Base-by-base conservation (phyloP, 1,139 yeast species). In the Hanseniaspora gamundiae region DNA sequence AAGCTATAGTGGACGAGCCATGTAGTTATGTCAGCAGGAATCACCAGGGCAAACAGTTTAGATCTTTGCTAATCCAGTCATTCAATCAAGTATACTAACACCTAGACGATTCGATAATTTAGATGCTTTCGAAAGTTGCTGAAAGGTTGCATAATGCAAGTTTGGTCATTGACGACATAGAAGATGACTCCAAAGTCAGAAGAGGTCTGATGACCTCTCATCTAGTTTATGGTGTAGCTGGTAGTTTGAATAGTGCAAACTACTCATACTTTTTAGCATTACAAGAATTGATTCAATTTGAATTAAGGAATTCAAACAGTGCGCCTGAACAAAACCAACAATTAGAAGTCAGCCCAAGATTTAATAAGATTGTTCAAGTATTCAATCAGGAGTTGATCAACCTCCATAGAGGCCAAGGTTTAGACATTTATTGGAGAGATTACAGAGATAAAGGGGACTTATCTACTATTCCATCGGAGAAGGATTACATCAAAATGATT, bases 381-480 rank as follows among this genome's bases (percentile, higher is more conserved):
- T 69, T 78, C 48, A 67, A 74, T 47, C 82, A 80, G 45, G 95
- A 87, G 54, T 69, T 87, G 76, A 61, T 83, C 43, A 78, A 81
- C 52, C 64, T 88, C 47, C 96, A 87, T 58, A 70, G 82, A 41
- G 96, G 96, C 2, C 97, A 87, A 64, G 94, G 95, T 0, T 64
- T 81, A 47, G 97, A 87, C 53, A 70, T 87, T 20, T 80, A 78
- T 60, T 87, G 96, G 95, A 68, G 96, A 49, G 95, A 87, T 49
- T 31, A 40, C 24, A 27, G 39, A 26, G 39, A 22, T 17, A 36
- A 36, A 24, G 7, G 2, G 11, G 39, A 36, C 28, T 7, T 36
- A 10, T 24, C 38, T 2, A 64, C 69, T 17, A 69, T 86, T 38
- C 96, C 96, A 0, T 64, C 69, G 1, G 82, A 81, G 49, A 67